phyloP scores from a whole-genome alignment of 129 eudicot genomes.

The sunflower (Helianthus annuus) region DNA sequence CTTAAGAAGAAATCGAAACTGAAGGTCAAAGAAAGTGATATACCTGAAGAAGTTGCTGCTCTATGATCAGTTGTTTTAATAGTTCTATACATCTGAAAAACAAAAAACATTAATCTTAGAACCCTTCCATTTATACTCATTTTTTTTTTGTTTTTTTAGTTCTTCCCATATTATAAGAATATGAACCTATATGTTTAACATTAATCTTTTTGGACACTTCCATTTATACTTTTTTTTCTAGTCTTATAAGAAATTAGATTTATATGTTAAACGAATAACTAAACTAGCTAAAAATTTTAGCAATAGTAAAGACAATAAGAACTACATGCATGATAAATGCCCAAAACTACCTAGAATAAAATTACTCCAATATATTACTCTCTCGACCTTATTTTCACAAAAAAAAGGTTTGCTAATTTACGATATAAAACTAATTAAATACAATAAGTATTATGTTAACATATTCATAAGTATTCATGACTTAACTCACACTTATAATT shows the following conservation, averaged over 20 bases:
- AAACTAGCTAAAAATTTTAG: not conserved
- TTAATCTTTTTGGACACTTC: too few species aligned
- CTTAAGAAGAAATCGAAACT: not conserved
- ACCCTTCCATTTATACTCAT: too few species aligned
- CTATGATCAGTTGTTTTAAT: conserved; percentile 83
- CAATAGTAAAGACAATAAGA: not conserved
- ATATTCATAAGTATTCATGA: not conserved
- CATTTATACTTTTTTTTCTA: too few species aligned
- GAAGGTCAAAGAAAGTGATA: conserved; percentile 4
- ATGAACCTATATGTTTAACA: too few species aligned
- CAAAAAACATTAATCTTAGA: not conserved
- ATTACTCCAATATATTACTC: not conserved
- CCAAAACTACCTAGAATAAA: too few species aligned
- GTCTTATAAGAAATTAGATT: too few species aligned
- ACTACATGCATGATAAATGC: too few species aligned
- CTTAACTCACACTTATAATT: not conserved
- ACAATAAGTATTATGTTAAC: not conserved
- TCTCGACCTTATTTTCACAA: not conserved
- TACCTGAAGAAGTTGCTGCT: conserved; percentile 84
- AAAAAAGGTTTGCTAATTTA: not conserved
- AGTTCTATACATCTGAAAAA: conserved; percentile 87
- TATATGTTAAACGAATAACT: not conserved
- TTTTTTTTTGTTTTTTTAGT: too few species aligned
- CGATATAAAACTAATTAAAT: not conserved
- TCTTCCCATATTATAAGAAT: too few species aligned